These are phyloP conservation scores for Leccinum subtestaceum DNA, from an alignment of 768 basidiomycete species.

Conservation along the genomic window DNA sequence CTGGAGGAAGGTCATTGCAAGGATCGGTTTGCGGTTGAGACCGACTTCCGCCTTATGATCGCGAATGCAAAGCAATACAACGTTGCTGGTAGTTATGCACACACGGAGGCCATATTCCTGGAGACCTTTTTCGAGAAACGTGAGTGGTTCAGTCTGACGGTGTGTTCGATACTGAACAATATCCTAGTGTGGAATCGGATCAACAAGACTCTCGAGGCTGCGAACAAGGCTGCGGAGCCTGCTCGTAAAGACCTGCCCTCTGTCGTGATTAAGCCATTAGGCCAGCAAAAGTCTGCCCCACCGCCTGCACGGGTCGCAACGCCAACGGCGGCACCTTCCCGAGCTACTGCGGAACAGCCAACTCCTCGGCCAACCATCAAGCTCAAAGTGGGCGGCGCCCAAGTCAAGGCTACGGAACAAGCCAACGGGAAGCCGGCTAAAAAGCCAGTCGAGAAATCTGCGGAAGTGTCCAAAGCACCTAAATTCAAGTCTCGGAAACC, in stretches of 20 bases:
- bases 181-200: constrained; percentile 80
- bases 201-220: constrained; percentile 77
- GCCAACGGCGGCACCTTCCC: constrained; percentile 15
- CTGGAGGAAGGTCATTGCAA: constrained; percentile 84
- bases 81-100: constrained; percentile 61
- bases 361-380: constrained; percentile 60
- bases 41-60: constrained; percentile 87
- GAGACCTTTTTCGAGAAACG: constrained; percentile 86
- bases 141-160: constrained; percentile 38
- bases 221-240: constrained; percentile 42
- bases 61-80: constrained; percentile 88
- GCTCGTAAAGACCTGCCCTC: constrained; percentile 25
- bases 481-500: constrained; percentile 44
- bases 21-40: constrained; percentile 77
- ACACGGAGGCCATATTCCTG: constrained; percentile 70
- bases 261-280: constrained; percentile 22
- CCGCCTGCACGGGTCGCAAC: constrained; percentile 11
- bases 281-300: constrained; percentile 17
- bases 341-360: constrained; percentile 28
- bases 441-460: constrained; percentile 24
- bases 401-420: constrained; percentile 36
- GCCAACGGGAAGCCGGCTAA: constrained; percentile 27
- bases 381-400: constrained; percentile 55
- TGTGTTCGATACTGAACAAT: constrained; percentile 8
- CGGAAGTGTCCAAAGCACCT: constrained; percentile 33